Percentiles rank a stretch among this genome's conserved stretches.
Evolutionary conservation across 2,329 filamentous ascomycete genomes (phyloP).

Genomic region (Zopfia rhizophila): DNA sequence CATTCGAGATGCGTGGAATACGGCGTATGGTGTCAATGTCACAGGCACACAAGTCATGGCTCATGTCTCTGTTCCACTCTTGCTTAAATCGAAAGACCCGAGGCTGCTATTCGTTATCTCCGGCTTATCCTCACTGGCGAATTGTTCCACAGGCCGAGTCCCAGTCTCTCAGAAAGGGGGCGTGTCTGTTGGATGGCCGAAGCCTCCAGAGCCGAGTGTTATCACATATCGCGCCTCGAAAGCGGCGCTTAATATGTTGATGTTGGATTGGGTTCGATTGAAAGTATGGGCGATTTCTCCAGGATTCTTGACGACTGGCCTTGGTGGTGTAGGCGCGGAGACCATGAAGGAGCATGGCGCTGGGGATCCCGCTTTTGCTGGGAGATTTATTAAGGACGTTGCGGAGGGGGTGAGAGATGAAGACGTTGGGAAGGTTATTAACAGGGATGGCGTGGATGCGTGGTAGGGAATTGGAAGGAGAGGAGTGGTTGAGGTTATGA

Average conservation of each 20-base stretch:
- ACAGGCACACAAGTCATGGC: constrained; percentile 53
- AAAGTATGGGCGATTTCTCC: constrained; percentile 61
- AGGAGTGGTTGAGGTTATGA: too few species aligned
- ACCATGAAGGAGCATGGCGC: constrained; percentile 52
- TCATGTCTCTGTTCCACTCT: constrained; percentile 46
- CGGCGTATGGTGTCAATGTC: constrained; percentile 52
- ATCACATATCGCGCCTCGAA: constrained; percentile 57
- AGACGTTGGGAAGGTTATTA: constrained; percentile 51
- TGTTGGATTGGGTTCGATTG: constrained; percentile 58
- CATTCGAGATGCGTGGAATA: constrained; percentile 51
- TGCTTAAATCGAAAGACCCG: constrained; percentile 48
- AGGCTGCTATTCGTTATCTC: constrained; percentile 54
- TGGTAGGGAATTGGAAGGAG: constrained; percentile 39
- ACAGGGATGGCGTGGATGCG: constrained; percentile 47
- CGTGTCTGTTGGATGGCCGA: constrained; percentile 60
- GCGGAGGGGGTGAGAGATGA: constrained; percentile 53
- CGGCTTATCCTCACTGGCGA: constrained; percentile 55
- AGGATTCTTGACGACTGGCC: constrained; percentile 58
- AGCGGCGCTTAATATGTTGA: constrained; percentile 61
- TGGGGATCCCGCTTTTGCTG: constrained; percentile 48
- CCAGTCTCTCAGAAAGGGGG: constrained; percentile 33
- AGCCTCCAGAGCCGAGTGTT: constrained; percentile 37
- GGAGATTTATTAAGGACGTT: constrained; percentile 50
- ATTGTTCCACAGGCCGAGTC: constrained; percentile 35
- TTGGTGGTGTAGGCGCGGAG: constrained; percentile 49